phyloP scores from a whole-genome alignment of 73 alveolate genomes.

The Paramecium bursaria region DNA sequence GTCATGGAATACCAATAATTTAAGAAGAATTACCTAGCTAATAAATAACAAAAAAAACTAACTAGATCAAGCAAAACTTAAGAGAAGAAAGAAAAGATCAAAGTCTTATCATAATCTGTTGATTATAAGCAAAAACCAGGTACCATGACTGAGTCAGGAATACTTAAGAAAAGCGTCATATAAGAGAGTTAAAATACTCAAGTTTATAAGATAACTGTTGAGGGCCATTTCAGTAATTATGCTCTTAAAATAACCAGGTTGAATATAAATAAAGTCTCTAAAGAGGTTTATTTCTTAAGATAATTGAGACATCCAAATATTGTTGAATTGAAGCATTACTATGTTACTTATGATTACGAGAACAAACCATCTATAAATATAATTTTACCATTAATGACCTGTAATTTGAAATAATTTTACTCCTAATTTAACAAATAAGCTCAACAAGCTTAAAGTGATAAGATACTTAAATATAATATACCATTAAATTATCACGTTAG shows the following conservation, averaged over 20 bases:
- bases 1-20: slow-evolving; percentile 34
- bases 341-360: slow-evolving; percentile 41
- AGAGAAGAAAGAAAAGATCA: slow-evolving; percentile 4
- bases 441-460: background rate
- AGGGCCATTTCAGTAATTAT: slow-evolving; percentile 59
- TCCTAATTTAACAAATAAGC: slow-evolving; percentile 1
- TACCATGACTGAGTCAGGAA: background rate
- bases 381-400: slow-evolving; percentile 53
- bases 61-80: slow-evolving; percentile 1
- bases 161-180: slow-evolving; percentile 5
- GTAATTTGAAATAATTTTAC: slow-evolving; percentile 28
- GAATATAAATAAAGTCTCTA: slow-evolving; percentile 21
- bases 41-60: too few species aligned
- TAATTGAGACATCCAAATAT: slow-evolving; percentile 58
- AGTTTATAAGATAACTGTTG: slow-evolving; percentile 12
- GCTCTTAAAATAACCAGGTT: slow-evolving; percentile 45
- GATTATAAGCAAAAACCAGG: slow-evolving; percentile 5
- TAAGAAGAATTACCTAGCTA: slow-evolving; percentile 18
- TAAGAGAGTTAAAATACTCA: slow-evolving; percentile 31
- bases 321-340: slow-evolving; percentile 29
- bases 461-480: background rate
- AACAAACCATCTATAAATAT: slow-evolving; percentile 5
- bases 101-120: slow-evolving; percentile 7
- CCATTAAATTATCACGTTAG: background rate
- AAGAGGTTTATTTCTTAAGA: slow-evolving; percentile 36